phyloP scores from a whole-genome alignment of 768 basidiomycete genomes.

The Boletus edulis region DNA sequence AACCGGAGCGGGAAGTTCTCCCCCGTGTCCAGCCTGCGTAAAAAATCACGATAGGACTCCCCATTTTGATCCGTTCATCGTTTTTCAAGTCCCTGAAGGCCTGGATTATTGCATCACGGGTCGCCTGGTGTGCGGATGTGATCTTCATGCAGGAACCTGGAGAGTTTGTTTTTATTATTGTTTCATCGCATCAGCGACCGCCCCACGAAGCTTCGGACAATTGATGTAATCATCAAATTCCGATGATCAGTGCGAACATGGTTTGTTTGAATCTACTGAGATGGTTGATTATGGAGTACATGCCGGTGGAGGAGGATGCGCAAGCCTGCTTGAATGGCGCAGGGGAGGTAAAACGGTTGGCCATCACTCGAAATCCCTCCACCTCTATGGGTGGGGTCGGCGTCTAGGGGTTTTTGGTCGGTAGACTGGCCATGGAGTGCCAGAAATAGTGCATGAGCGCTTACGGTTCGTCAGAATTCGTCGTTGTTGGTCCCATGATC shows the following conservation, averaged over 20 bases:
- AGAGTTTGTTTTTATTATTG: conserved; percentile 31
- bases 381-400: neutral
- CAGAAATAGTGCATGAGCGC: neutral
- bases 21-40: conserved; percentile 47
- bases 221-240: conserved; percentile 39
- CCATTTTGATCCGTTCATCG: conserved; percentile 29
- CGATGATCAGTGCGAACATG: conserved; percentile 42
- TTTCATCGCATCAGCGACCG: conserved; percentile 39
- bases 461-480: no score
- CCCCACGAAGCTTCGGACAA: conserved; percentile 34
- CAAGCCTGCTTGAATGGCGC: neutral
- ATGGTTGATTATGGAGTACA: neutral
- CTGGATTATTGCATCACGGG: conserved; percentile 34
- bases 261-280: conserved; percentile 6
- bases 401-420: neutral
- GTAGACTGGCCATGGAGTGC: neutral
- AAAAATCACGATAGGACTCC: conserved; percentile 41
- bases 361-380: neutral
- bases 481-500: no score
- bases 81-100: conserved; percentile 23
- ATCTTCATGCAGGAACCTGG: conserved; percentile 25
- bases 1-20: conserved; percentile 31
- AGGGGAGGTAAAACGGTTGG: neutral
- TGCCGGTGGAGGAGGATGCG: neutral
- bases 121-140: conserved; percentile 41